phyloP scores from a whole-genome alignment of 495 filamentous ascomycete genomes.

The Annulohypoxylon maeteangense region DNA sequence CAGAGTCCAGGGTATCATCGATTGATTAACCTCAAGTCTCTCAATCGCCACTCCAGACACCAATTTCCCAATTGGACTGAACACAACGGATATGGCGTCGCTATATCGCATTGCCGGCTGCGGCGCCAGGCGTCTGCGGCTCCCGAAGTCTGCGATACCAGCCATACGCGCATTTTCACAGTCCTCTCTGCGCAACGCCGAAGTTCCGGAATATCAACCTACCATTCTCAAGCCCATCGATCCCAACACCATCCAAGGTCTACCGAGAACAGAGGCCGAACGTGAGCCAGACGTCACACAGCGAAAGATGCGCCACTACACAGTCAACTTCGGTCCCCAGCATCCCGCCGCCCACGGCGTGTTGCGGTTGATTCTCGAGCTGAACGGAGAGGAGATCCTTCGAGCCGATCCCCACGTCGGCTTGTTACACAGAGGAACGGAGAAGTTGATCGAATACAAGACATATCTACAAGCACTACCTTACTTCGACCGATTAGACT shows the following conservation, averaged over 20 bases:
- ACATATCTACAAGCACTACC: constrained; percentile 98
- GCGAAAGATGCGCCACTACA: constrained; percentile 97
- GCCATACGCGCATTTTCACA: constrained; percentile 72
- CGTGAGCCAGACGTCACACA: constrained; percentile 62
- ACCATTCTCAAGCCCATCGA: constrained; percentile 76
- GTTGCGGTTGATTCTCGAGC: constrained; percentile 94
- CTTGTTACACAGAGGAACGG: constrained; percentile 93
- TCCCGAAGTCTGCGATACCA: constrained; percentile 50
- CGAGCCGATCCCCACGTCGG: constrained; percentile 97
- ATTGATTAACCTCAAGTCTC: constrained; percentile 28
- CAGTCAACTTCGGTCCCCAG: constrained; percentile 99
- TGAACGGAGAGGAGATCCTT: constrained; percentile 98
- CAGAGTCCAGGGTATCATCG: not conserved
- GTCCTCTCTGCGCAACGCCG: constrained; percentile 70
- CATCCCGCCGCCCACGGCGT: constrained; percentile 99
- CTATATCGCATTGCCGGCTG: constrained; percentile 65
- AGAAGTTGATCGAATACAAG: constrained; percentile 99
- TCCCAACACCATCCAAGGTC: constrained; percentile 66
- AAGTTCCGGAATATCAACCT: constrained; percentile 59
- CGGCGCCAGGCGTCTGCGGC: constrained; percentile 65
- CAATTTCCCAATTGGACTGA: constrained; percentile 43
- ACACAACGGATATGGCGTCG: constrained; percentile 56
- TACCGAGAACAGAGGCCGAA: constrained; percentile 53
- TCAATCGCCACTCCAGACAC: constrained; percentile 19
- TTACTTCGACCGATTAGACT: constrained; percentile 98